Evolutionary conservation across 176 grass and related monocot genomes (phyloP).

Genomic region (Thinopyrum elongatum): DNA sequence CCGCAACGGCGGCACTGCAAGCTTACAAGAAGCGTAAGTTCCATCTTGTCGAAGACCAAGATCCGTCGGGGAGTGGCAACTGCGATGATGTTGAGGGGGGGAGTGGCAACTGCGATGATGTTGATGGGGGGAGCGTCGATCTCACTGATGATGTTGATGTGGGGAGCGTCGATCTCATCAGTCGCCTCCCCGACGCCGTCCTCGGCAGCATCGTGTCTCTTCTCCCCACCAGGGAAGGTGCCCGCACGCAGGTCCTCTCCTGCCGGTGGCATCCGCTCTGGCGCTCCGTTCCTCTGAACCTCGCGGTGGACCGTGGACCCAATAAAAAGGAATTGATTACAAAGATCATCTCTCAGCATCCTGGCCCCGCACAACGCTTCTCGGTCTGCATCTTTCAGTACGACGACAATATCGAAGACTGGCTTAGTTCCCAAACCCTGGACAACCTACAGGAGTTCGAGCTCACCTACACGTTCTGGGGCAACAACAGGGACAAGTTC

Average conservation of each 20-base stretch:
- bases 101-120: background rate
- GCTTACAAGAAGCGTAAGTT: background rate
- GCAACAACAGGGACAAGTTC: too few relatives aligned
- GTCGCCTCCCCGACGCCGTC: background rate
- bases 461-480: background rate
- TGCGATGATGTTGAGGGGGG: background rate
- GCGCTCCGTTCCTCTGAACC: background rate
- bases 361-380: background rate
- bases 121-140: too few relatives aligned
- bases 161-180: background rate
- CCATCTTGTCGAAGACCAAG: background rate
- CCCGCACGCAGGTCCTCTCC: background rate
- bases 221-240: too few relatives aligned
- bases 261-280: background rate
- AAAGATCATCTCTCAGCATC: background rate
- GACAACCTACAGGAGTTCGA: background rate
- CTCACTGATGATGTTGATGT: accelerated
- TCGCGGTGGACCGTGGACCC: background rate
- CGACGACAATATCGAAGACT: background rate
- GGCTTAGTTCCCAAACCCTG: background rate
- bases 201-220: background rate
- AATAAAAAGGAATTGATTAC: background rate
- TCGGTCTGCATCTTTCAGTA: accelerated
- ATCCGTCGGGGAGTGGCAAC: background rate
- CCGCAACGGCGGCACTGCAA: background rate